A percentile compares a stretch with the other conserved stretches of the same genome.
Conservation (phyloP, 768 basidiomycete genomes). For the Auricularia cornea region DNA sequence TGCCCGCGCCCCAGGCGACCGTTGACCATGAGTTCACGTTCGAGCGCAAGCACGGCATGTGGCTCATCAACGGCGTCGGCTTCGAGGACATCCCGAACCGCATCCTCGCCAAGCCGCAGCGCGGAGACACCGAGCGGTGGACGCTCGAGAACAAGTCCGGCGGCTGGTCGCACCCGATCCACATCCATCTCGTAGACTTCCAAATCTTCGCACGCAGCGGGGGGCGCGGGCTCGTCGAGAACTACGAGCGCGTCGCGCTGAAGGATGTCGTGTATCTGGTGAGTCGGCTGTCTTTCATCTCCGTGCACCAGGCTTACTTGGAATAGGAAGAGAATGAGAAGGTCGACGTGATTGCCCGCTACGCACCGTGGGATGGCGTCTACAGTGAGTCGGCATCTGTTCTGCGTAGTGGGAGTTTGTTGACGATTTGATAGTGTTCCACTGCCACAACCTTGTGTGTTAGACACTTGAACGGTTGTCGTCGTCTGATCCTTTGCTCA, state of each 20-base stretch:
- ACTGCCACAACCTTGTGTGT: background rate
- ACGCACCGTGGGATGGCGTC: background rate
- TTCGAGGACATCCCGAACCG: background rate
- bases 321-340: background rate
- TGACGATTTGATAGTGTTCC: background rate
- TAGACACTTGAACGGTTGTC: too few species aligned
- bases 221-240: background rate
- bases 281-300: too few species aligned
- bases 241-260: background rate
- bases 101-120: background rate
- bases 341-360: background rate
- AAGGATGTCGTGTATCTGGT: background rate
- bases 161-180: conserved; percentile 1
- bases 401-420: background rate
- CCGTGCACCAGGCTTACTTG: too few species aligned
- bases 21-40: background rate
- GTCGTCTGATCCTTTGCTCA: too few species aligned
- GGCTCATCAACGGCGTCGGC: background rate
- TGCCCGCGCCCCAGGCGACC: background rate
- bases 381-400: background rate
- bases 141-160: background rate
- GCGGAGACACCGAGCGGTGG: background rate
- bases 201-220: background rate
- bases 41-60: background rate
- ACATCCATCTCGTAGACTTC: conserved; percentile 1